These are phyloP conservation scores for Aspergillus glaucus DNA, from an alignment of 2,329 filamentous ascomycete species.

Conservation along the genomic window DNA sequence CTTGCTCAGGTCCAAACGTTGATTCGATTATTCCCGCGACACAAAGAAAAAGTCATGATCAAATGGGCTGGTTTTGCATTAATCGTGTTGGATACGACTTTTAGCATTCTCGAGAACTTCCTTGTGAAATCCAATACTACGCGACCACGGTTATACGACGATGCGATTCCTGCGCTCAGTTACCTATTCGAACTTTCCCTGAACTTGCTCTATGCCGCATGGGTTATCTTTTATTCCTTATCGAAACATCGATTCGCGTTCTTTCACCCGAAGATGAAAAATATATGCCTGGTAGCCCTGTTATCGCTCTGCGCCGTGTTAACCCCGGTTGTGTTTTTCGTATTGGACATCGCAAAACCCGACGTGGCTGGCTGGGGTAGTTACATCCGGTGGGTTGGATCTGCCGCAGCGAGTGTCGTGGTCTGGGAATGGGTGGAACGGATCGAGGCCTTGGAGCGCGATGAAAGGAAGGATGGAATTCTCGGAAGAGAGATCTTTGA, in stretches of 20 bases:
- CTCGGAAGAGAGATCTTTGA: constrained; percentile 87
- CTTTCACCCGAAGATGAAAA: constrained; percentile 84
- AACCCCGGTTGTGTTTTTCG: constrained; percentile 87
- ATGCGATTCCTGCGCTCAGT: constrained; percentile 83
- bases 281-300: constrained; percentile 72
- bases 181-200: constrained; percentile 87
- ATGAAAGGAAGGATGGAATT: constrained; percentile 91
- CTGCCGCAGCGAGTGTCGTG: constrained; percentile 87
- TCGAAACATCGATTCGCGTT: constrained; percentile 88
- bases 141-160: constrained; percentile 69
- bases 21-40: constrained; percentile 89
- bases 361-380: constrained; percentile 89
- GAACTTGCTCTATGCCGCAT: constrained; percentile 81
- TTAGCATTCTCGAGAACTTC: constrained; percentile 89
- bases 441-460: constrained; percentile 84
- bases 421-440: constrained; percentile 98
- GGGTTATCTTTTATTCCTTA: constrained; percentile 90
- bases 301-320: constrained; percentile 76
- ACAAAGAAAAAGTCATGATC: constrained; percentile 96
- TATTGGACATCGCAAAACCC: constrained; percentile 79
- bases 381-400: constrained; percentile 94
- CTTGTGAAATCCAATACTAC: constrained; percentile 42
- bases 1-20: constrained; percentile 94
- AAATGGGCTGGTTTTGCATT: constrained; percentile 97
- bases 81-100: constrained; percentile 83